A percentile compares a stretch with the other conserved stretches of the same genome.
Evolutionary conservation across 78 protist species (phyloP).

Genomic region (Dictyostelium firmibasis): DNA sequence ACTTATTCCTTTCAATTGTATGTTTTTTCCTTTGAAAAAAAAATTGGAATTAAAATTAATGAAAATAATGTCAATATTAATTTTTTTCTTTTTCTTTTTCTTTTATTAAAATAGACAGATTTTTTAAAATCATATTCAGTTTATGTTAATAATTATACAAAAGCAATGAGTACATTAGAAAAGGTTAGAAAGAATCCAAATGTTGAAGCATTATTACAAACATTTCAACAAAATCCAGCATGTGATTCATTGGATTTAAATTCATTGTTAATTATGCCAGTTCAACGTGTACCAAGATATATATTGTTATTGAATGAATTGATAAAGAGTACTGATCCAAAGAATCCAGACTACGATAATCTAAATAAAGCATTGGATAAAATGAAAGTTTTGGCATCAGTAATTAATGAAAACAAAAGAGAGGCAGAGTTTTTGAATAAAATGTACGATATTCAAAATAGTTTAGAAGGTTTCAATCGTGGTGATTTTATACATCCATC

Average conservation of each 20-base stretch:
- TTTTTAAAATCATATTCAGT: constrained; percentile 54
- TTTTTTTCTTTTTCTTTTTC: not conserved
- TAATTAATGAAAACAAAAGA: constrained; percentile 53
- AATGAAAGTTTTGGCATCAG: constrained; percentile 59
- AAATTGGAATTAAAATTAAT: not conserved
- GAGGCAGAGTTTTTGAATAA: constrained; percentile 48
- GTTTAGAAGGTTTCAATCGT: constrained; percentile 28
- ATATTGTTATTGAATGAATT: constrained; percentile 29
- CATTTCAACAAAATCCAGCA: constrained; percentile 29
- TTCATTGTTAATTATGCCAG: constrained; percentile 69
- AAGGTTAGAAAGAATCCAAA: constrained; percentile 44
- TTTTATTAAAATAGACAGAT: constrained; percentile 15
- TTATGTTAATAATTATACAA: constrained; percentile 56
- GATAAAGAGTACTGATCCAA: constrained; percentile 25
- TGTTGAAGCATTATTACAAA: constrained; percentile 7
- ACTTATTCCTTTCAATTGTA: constrained; percentile 48
- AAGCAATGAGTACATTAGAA: constrained; percentile 48
- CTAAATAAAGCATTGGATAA: constrained; percentile 31
- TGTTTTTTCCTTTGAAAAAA: not conserved
- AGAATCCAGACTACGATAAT: not conserved
- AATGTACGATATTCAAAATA: constrained; percentile 56
- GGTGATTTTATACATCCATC: constrained; percentile 59
- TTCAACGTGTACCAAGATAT: constrained; percentile 69
- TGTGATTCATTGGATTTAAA: constrained; percentile 36
- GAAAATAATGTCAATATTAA: not conserved